These are phyloP conservation scores for Trichoderma simmonsii DNA, from an alignment of 2,329 filamentous ascomycete species.

Conservation along the genomic window DNA sequence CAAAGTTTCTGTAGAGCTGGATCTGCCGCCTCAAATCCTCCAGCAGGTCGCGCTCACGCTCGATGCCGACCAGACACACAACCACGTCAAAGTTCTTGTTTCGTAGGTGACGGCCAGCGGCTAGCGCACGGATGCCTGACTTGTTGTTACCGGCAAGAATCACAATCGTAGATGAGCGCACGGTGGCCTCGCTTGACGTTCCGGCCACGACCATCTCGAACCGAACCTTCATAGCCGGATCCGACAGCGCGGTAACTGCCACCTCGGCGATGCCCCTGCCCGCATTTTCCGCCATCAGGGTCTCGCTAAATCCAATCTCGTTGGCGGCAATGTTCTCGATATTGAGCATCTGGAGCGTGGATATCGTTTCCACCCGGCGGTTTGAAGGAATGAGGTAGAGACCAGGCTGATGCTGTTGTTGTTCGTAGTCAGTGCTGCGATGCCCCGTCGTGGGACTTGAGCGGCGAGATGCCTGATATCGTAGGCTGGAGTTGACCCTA, in stretches of 20 bases:
- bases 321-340: slow-evolving; percentile 87
- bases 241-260: slow-evolving; percentile 64
- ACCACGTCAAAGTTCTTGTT: slow-evolving; percentile 80
- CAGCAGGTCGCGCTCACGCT: slow-evolving; percentile 76
- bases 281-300: slow-evolving; percentile 88
- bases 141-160: slow-evolving; percentile 96
- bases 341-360: slow-evolving; percentile 82
- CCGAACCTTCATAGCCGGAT: slow-evolving; percentile 57
- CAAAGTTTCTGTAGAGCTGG: slow-evolving; percentile 78
- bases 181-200: slow-evolving; percentile 29
- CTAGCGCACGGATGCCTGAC: slow-evolving; percentile 78
- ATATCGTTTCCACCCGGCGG: slow-evolving; percentile 60
- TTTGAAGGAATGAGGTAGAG: slow-evolving; percentile 55
- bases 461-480: slow-evolving; percentile 33
- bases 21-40: slow-evolving; percentile 79
- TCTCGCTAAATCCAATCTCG: slow-evolving; percentile 81
- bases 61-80: slow-evolving; percentile 79
- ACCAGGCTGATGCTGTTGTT: slow-evolving; percentile 41
- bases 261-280: slow-evolving; percentile 86
- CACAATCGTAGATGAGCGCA: slow-evolving; percentile 50
- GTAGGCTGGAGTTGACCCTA: slow-evolving; percentile 48
- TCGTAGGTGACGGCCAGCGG: slow-evolving; percentile 80
- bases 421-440: slow-evolving; percentile 33
- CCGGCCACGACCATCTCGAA: slow-evolving; percentile 42
- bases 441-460: slow-evolving; percentile 32